Evolutionary conservation across 2,329 filamentous ascomycete species (phyloP).

Genomic region (Arthrocladium fulminans): DNA sequence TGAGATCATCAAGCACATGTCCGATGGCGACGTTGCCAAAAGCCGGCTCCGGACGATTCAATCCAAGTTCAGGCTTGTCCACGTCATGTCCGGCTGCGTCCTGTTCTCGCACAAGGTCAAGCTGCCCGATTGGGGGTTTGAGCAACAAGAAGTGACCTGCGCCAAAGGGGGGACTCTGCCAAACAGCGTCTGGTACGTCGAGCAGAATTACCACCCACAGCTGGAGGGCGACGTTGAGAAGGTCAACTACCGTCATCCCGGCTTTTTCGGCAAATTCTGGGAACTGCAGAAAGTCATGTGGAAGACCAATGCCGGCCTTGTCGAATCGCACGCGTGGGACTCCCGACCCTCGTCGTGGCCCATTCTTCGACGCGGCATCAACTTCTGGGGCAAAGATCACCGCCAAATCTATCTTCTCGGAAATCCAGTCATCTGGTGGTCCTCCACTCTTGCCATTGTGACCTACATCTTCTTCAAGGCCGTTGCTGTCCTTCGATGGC

Average conservation of each 20-base stretch:
- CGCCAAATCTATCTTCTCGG: slow-evolving; percentile 95
- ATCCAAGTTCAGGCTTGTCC: slow-evolving; percentile 90
- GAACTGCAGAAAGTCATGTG: slow-evolving; percentile 98
- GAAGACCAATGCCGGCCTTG: slow-evolving; percentile 91
- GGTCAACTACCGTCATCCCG: slow-evolving; percentile 90
- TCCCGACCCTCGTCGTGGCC: slow-evolving; percentile 92
- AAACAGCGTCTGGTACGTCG: slow-evolving; percentile 96
- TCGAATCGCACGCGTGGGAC: slow-evolving; percentile 96
- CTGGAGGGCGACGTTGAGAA: slow-evolving; percentile 71
- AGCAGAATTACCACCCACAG: slow-evolving; percentile 76
- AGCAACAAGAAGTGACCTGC: slow-evolving; percentile 98
- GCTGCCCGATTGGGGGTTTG: slow-evolving; percentile 92
- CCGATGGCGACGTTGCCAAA: slow-evolving; percentile 68
- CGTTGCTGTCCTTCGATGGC: slow-evolving; percentile 82
- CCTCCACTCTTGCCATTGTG: slow-evolving; percentile 65
- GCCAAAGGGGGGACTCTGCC: slow-evolving; percentile 82
- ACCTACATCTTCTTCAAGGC: slow-evolving; percentile 79
- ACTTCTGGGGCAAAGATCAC: slow-evolving; percentile 94
- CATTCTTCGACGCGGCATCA: slow-evolving; percentile 84
- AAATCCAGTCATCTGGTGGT: slow-evolving; percentile 93
- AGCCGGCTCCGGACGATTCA: slow-evolving; percentile 84
- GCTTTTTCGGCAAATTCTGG: slow-evolving; percentile 96
- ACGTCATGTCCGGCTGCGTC: slow-evolving; percentile 92
- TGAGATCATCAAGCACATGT: slow-evolving; percentile 88
- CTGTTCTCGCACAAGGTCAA: slow-evolving; percentile 99